Percentiles rank a stretch among this genome's conserved stretches.
Evolutionary conservation across 2,329 filamentous ascomycete genomes (phyloP).

Genomic region (Phyllosticta paracitricarpa): DNA sequence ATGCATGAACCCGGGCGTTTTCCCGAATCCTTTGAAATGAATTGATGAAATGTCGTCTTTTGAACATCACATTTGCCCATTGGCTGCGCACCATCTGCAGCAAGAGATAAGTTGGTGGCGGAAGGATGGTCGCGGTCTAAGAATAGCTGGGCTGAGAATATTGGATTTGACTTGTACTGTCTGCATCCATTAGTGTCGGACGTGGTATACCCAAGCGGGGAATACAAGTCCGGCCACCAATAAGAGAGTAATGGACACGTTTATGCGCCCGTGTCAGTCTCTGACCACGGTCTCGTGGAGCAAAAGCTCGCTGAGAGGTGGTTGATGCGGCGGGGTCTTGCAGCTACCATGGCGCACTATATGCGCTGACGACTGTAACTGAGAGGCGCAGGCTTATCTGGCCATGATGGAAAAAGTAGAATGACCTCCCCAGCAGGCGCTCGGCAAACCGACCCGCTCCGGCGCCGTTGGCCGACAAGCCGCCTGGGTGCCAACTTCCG

Average conservation of each 20-base stretch:
- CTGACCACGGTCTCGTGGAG: background rate
- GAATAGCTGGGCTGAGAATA: background rate
- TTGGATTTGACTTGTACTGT: background rate
- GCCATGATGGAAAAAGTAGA: background rate
- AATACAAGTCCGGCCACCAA: background rate
- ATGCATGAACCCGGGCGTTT: background rate
- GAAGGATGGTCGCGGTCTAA: background rate
- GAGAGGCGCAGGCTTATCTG: background rate
- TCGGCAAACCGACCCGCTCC: too few species aligned
- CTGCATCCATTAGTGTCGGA: background rate
- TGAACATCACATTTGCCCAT: background rate
- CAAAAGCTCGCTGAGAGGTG: background rate
- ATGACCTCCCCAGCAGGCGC: background rate
- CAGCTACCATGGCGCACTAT: background rate
- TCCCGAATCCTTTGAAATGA: background rate
- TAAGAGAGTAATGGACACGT: background rate
- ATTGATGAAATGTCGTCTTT: background rate
- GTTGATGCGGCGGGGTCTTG: background rate
- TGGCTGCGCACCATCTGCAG: background rate
- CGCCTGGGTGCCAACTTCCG: too few species aligned
- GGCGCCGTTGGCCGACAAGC: too few species aligned
- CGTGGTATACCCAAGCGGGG: background rate
- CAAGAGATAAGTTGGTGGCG: background rate
- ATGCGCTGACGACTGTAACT: background rate
- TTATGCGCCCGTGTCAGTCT: background rate